These are phyloP conservation scores for Annona squamosa DNA, from an alignment of 164 flowering plant species.

Conservation along the genomic window DNA sequence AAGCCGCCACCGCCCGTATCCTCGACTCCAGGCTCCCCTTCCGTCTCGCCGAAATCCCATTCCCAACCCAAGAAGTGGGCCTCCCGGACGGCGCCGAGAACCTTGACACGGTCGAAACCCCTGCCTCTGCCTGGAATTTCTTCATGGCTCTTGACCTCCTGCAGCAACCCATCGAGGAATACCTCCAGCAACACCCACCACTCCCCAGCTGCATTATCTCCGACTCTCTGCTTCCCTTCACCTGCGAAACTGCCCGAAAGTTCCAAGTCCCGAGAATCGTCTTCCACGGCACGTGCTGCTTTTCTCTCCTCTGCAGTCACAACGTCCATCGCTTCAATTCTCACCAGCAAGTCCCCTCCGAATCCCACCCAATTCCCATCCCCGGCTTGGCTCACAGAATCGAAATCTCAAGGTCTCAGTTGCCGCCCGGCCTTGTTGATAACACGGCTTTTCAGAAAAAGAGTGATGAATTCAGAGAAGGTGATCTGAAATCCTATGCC, in stretches of 20 bases:
- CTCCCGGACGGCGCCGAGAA: conserved; percentile 50
- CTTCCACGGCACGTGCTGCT: conserved; percentile 34
- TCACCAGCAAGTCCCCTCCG: conserved; percentile 14
- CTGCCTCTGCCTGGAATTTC: conserved; percentile 22
- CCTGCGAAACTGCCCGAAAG: conserved; percentile 20
- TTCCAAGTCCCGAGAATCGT: conserved; percentile 38
- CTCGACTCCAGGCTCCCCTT: conserved; percentile 19
- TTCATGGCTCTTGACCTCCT: conserved; percentile 23
- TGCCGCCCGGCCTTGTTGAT: conserved; percentile 7
- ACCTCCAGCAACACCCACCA: conserved; percentile 19
- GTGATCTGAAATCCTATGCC: conserved; percentile 28
- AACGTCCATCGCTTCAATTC: conserved; percentile 9
- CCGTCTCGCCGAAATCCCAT: conserved; percentile 16
- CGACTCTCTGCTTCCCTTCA: conserved; percentile 36
- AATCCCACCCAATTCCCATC: conserved; percentile 25
- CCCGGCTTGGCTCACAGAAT: conserved; percentile 31
- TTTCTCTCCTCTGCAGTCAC: conserved; percentile 16
- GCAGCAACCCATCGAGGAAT: conserved; percentile 28
- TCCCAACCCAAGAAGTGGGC: conserved; percentile 34
- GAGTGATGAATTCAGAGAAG: conserved; percentile 6
- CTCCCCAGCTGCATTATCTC: conserved; percentile 40
- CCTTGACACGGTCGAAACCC: conserved; percentile 25
- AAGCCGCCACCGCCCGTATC: conserved; percentile 13
- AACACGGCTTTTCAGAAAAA: not conserved
- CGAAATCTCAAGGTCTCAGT: conserved; percentile 25